These are phyloP conservation scores for Pseudozyma pruni DNA, from an alignment of 1,284 basidiomycete species.

Conservation along the genomic window DNA sequence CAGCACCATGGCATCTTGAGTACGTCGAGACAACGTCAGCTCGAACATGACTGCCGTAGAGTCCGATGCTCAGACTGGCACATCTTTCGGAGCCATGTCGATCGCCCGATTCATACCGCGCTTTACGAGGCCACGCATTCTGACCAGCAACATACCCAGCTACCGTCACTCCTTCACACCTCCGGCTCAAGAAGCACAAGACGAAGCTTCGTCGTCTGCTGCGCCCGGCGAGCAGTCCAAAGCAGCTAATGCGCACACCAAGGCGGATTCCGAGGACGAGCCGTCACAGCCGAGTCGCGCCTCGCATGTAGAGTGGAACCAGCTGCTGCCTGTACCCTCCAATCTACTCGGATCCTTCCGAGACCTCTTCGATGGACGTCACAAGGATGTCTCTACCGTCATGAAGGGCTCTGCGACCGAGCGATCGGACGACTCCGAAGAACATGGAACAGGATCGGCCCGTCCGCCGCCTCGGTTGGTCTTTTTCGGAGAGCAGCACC, in stretches of 20 bases:
- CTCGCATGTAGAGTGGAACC: slow-evolving; percentile 41
- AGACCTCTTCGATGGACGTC: slow-evolving; percentile 7
- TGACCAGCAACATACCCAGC: slow-evolving; percentile 28
- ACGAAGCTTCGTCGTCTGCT: neutral
- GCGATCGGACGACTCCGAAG: neutral
- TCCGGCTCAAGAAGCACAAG: slow-evolving; percentile 2
- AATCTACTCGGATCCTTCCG: slow-evolving; percentile 33
- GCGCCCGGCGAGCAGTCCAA: neutral
- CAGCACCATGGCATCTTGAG: too few species aligned
- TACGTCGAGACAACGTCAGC: neutral
- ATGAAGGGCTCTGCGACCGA: neutral
- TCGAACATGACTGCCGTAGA: slow-evolving; percentile 6
- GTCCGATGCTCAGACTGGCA: neutral
- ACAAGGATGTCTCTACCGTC: neutral
- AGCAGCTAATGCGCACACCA: neutral
- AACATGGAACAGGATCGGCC: neutral
- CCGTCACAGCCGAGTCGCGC: neutral
- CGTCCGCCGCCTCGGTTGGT: slow-evolving; percentile 40
- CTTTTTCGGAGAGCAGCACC: slow-evolving; percentile 61
- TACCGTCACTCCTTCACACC: slow-evolving; percentile 44
- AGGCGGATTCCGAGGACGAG: neutral
- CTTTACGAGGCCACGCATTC: slow-evolving; percentile 32
- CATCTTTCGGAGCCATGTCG: slow-evolving; percentile 25
- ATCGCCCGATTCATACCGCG: slow-evolving; percentile 40
- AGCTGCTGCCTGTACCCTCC: slow-evolving; percentile 29